These are phyloP conservation scores for Axilococcus clingmanii DNA, from an alignment of 139 green algal genomes.

Conservation along the genomic window DNA sequence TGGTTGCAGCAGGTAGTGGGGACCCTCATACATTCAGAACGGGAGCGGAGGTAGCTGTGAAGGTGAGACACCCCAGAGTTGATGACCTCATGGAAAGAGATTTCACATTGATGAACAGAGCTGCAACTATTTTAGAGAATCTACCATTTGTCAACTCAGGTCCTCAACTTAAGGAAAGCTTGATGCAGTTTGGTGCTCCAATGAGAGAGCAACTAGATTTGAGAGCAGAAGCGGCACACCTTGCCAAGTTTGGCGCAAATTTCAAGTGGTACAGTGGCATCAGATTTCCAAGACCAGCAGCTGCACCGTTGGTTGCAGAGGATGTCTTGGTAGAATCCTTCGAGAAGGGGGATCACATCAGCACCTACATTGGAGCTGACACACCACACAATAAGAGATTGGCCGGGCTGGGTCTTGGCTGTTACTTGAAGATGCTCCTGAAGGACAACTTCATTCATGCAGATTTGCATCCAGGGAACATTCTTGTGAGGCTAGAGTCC, in stretches of 20 bases:
- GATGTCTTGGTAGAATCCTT: constrained; percentile 90
- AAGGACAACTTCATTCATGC: constrained; percentile 88
- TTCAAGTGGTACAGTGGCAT: constrained; percentile 39
- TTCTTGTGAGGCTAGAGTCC: constrained; percentile 48
- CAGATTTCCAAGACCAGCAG: constrained; percentile 19
- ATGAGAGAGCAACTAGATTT: constrained; percentile 87
- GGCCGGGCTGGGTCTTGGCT: constrained; percentile 64
- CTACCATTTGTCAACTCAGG: constrained; percentile 2
- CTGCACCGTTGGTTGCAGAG: constrained; percentile 15
- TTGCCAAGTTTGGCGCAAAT: constrained; percentile 62
- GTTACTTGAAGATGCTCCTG: constrained; percentile 89
- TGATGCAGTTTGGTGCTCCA: constrained; percentile 80
- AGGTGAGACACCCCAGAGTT: constrained; percentile 87
- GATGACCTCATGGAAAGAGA: constrained; percentile 65
- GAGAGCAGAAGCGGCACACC: constrained; percentile 70
- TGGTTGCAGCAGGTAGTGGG: background rate
- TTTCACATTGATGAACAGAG: constrained; percentile 73
- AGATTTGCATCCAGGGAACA: constrained; percentile 92
- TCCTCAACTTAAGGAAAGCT: constrained; percentile 23
- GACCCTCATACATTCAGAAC: background rate
- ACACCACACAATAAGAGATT: constrained; percentile 49
- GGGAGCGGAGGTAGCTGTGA: constrained; percentile 39
- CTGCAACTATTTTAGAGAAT: constrained; percentile 23
- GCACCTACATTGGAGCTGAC: constrained; percentile 43
- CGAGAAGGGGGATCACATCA: constrained; percentile 63